Conservation (phyloP, 2,329 filamentous ascomycete species). For the Dothideomycetes sp. region DNA sequence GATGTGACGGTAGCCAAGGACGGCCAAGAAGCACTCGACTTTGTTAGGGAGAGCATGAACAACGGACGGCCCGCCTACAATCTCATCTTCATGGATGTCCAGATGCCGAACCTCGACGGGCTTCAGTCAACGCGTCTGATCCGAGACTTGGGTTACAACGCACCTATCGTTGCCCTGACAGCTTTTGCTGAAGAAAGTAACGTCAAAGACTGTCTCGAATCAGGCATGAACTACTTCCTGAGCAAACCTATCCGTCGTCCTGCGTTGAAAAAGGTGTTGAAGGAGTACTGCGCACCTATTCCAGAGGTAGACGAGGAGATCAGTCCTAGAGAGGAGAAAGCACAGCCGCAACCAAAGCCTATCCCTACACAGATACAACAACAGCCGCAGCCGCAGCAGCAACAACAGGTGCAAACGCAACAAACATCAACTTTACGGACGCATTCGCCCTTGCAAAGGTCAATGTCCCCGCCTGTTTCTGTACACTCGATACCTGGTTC, state of each 20-base stretch:
- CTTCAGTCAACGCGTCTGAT: conserved; percentile 79
- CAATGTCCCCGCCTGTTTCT: conserved; percentile 7
- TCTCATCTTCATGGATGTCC: conserved; percentile 88
- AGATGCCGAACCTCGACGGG: conserved; percentile 90
- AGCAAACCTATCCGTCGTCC: conserved; percentile 67
- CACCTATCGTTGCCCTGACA: conserved; percentile 82
- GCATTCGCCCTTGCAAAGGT: conserved; percentile 1
- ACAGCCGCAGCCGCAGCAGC: not conserved
- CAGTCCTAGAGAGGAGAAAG: conserved; percentile 5
- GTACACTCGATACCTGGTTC: conserved; percentile 3
- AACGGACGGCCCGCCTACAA: conserved; percentile 47
- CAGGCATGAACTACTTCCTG: conserved; percentile 87
- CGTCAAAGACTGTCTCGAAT: conserved; percentile 55
- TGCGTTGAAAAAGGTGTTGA: conserved; percentile 75
- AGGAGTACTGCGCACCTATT: conserved; percentile 72
- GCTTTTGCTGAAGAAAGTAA: conserved; percentile 89
- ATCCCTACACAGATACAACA: not conserved
- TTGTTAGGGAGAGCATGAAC: conserved; percentile 70
- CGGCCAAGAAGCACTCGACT: conserved; percentile 72
- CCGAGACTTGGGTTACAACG: conserved; percentile 73
- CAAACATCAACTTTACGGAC: too few species aligned
- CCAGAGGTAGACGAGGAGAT: conserved; percentile 51
- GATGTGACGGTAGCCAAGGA: conserved; percentile 69
- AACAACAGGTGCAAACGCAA: not conserved
- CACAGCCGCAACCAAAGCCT: not conserved